Percentiles rank a stretch among this genome's conserved stretches.
Evolutionary conservation across 768 basidiomycete genomes (phyloP).

Genomic region (Porpolomopsis calyptriformis): DNA sequence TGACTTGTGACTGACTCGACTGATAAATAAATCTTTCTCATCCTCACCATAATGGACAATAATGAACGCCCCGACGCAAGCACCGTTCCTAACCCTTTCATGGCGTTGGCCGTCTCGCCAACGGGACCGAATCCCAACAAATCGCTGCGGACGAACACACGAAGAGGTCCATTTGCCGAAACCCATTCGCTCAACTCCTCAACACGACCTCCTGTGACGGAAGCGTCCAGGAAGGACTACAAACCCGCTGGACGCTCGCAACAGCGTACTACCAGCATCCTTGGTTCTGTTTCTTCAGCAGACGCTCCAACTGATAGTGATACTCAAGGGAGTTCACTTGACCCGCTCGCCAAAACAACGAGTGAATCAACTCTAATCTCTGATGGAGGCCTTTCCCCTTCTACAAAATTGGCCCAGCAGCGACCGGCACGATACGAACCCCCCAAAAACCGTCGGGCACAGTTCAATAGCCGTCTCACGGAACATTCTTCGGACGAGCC

Average conservation of each 20-base stretch:
- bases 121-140: background rate
- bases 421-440: background rate
- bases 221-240: background rate
- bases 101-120: no score
- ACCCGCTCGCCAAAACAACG: background rate
- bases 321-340: background rate
- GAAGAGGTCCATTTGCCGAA: background rate
- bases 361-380: background rate
- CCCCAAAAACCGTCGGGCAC: slow-evolving; percentile 20
- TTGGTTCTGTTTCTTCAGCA: background rate
- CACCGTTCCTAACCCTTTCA: no score
- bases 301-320: background rate
- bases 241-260: background rate
- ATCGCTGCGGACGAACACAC: background rate
- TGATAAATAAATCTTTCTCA: no score
- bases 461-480: slow-evolving; percentile 28
- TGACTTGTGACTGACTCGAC: no score
- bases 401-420: background rate
- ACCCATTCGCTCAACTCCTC: background rate
- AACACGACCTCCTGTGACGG: background rate
- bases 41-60: no score
- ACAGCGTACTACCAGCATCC: background rate
- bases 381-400: background rate
- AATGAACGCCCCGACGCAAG: background rate
- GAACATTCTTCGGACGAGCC: slow-evolving; percentile 4